Base-by-base conservation (phyloP, 371 early-diverging fungal species). In the Haplosporangium sp. region DNA sequence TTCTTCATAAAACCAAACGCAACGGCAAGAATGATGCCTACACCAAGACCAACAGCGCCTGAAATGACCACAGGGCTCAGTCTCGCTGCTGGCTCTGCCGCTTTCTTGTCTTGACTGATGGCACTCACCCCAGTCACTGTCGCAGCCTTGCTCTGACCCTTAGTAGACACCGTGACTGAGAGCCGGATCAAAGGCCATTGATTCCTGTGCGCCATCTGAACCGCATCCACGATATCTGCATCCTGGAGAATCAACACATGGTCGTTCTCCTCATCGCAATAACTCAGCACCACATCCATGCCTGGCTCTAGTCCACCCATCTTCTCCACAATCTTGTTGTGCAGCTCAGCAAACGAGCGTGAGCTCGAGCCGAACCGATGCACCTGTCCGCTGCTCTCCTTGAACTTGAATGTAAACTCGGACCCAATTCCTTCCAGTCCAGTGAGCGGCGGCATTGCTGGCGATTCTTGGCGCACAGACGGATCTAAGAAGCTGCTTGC, bases 201-300 rank as follows among this genome's bases (percentile, higher is more conserved):
- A 58, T 86, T 85, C 54, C 87, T 83, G 60, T 86, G 82, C 36
- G 95, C 92, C 83, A 93, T 88, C 38, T 85, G 83, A 1, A 95
- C 92, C 9, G 93, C 95, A 62, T 94, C 93, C 6, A 83, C 79
- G 64, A 95, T 79, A 67, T 95, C 95, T 8, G 85, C 81, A 51
- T 91, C 90, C 42, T 81, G 79, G 18, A 85, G 81, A 55, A 95
- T 69, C 53, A 87, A 67, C 36, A 95, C 90, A 46, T 86, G 83
- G 74, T 95, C 95, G 53, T 88, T 87, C 41, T 95, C 95, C 59
- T 95, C 94, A 74, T 95, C 95, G 20, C 88, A 74, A 67, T 95
- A 95, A 45, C 85, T 86, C 55, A 95, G 63, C 20, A 85, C 86
- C 8, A 74, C 55, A 43, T 84, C 75, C 36, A 52, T 38, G 41